phyloP scores from a whole-genome alignment of 2,329 filamentous ascomycete genomes.

The Xylariaceae sp. region DNA sequence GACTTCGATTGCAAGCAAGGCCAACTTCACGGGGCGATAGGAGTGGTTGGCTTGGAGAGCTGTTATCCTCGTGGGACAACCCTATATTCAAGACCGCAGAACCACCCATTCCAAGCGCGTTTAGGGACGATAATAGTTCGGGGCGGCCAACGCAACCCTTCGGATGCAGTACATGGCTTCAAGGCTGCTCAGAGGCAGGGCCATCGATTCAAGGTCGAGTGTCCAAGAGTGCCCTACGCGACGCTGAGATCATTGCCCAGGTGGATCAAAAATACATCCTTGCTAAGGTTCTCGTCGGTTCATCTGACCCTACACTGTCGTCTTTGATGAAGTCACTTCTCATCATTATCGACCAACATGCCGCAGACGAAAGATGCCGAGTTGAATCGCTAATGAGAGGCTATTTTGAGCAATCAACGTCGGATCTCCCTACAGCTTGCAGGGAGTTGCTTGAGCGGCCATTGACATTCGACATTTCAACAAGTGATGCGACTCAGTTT shows the following conservation, averaged over 20 bases:
- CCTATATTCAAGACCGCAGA: constrained; percentile 61
- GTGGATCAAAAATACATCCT: constrained; percentile 90
- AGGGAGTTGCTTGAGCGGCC: constrained; percentile 44
- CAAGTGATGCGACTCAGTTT: constrained; percentile 57
- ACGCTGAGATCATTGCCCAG: constrained; percentile 68
- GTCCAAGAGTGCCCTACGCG: constrained; percentile 54
- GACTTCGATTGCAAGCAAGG: constrained; percentile 13
- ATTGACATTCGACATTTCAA: constrained; percentile 60
- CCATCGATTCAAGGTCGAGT: constrained; percentile 42
- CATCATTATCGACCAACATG: constrained; percentile 86
- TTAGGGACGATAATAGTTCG: constrained; percentile 27
- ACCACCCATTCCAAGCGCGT: constrained; percentile 39
- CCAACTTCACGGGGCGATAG: constrained; percentile 15
- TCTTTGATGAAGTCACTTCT: constrained; percentile 39
- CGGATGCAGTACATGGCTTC: constrained; percentile 12
- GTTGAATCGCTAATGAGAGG: constrained; percentile 64
- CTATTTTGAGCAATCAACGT: constrained; percentile 40
- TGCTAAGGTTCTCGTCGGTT: constrained; percentile 44
- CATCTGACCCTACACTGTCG: not conserved
- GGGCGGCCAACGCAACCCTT: constrained; percentile 18
- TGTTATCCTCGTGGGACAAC: constrained; percentile 67
- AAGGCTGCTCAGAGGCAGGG: constrained; percentile 20
- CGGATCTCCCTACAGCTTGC: constrained; percentile 20
- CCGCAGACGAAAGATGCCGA: constrained; percentile 81
- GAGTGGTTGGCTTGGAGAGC: constrained; percentile 51